Evolutionary conservation across 1,284 basidiomycete species (phyloP), one percentile per base, ranked within the genome.

Genomic region (Pyrrhoderma noxium): DNA sequence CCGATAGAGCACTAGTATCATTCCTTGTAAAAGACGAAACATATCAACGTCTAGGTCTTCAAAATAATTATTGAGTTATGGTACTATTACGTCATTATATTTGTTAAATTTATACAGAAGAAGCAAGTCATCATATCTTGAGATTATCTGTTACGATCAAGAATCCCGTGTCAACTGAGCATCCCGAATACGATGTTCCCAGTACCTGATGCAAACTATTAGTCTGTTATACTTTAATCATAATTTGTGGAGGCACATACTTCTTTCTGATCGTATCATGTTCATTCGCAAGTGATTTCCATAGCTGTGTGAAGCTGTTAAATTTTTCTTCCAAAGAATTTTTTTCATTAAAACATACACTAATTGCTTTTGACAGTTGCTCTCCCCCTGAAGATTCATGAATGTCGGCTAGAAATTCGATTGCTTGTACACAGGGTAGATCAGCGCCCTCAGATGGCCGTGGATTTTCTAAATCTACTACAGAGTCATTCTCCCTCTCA

Each of bases 361-460:
- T 71, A 2, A 72, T 69, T 3, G 81, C 80, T 59, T 75, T 71
- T 19, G 65, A 58, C 0, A 74, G 65, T 22, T 70, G 67, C 5
- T 72, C 70, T n/a, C 65, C 67, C 34, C 47, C 54, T 13, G 40
- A 39, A 8, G 39, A 45, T 59, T 85, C 80, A 56, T 84, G 73
- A 1, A 85, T 73, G 60, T 96, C 93, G 0, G 90, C 93, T 54
- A 90, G 60, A 64, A 93, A 92, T 66, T 96, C 93, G 46, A 95
- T 71, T 3, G 92, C 93, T 22, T 79, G 72, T 1, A 78, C 70
- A 49, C 84, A 82, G 2, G 91, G 91, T 14, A 93, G 67, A 49
- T 85, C 74, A 2, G 91, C 86, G 18, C 75, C 77, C 41, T 70
- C 63, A n/a, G 75, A 75, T 1, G 85, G 87, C 0, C 70, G 69